A percentile compares a stretch with the other conserved stretches of the same genome.
These are phyloP conservation scores for Pugionium dolabratum DNA, from an alignment of 345 rosid genomes.

Conservation along the genomic window DNA sequence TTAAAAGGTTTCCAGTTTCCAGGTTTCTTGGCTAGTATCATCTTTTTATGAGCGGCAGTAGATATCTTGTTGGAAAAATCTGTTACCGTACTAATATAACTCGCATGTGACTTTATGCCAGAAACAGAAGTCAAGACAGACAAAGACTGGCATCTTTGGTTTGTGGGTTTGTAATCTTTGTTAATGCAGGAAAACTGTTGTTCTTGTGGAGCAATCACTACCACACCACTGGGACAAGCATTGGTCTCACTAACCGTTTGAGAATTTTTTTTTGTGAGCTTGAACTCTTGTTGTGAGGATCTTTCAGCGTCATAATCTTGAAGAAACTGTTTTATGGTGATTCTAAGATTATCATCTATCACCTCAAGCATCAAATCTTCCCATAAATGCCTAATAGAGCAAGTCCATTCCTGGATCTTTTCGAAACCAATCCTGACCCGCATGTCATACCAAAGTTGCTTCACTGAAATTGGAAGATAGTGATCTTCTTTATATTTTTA, in stretches of 20 bases:
- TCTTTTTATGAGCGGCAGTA: slow-evolving; percentile 6
- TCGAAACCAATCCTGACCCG: slow-evolving; percentile 49
- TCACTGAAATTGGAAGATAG: slow-evolving; percentile 55
- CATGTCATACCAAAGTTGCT: slow-evolving; percentile 81
- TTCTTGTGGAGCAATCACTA: slow-evolving; percentile 33
- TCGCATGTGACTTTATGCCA: slow-evolving; percentile 31
- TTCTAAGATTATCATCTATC: slow-evolving; percentile 48
- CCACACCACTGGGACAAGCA: slow-evolving; percentile 19
- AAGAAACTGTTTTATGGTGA: slow-evolving; percentile 38
- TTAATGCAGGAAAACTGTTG: slow-evolving; percentile 16
- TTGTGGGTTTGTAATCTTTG: slow-evolving; percentile 24
- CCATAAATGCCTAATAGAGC: slow-evolving; percentile 38
- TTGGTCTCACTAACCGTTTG: slow-evolving; percentile 27
- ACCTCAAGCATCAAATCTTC: slow-evolving; percentile 52
- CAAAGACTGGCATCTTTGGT: slow-evolving; percentile 34
- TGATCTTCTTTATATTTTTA: slow-evolving; percentile 44
- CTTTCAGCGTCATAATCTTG: slow-evolving; percentile 24
- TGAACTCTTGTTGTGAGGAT: slow-evolving; percentile 32
- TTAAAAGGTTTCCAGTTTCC: slow-evolving; percentile 49
- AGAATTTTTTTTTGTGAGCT: slow-evolving; percentile 23
- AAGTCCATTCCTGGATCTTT: slow-evolving; percentile 62
- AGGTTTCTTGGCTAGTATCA: slow-evolving; percentile 5
- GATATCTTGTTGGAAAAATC: slow-evolving; percentile 35
- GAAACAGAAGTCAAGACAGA: slow-evolving; percentile 31
- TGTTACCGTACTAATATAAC: slow-evolving; percentile 14